phyloP scores from a whole-genome alignment of 768 basidiomycete genomes.

The Agaricus subrufescens region DNA sequence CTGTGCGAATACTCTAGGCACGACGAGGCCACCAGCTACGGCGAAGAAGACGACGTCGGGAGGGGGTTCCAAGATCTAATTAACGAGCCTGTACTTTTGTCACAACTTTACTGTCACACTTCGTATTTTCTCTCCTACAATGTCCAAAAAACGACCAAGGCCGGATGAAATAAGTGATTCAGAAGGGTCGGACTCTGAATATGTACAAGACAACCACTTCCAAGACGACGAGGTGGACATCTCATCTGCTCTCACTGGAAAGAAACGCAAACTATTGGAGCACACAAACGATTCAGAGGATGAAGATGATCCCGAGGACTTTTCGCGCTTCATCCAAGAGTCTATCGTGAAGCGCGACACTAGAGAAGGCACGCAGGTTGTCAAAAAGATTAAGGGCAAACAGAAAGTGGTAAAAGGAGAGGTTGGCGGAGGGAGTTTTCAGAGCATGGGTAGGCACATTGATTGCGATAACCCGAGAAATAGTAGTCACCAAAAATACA shows the following conservation, averaged over 20 bases:
- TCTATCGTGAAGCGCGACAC: conserved; percentile 70
- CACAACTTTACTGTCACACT: conserved; percentile 2
- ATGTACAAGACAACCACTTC: background rate
- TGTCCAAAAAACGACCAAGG: conserved; percentile 13
- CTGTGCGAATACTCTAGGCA: background rate
- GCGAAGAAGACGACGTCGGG: background rate
- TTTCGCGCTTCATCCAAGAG: conserved; percentile 60
- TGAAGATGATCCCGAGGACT: conserved; percentile 54
- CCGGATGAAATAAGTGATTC: conserved; percentile 4
- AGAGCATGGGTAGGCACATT: conserved; percentile 81
- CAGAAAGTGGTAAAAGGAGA: conserved; percentile 67
- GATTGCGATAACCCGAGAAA: background rate
- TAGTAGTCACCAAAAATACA: background rate
- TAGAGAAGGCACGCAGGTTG: conserved; percentile 67
- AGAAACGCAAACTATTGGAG: conserved; percentile 27
- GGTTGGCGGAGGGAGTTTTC: conserved; percentile 91
- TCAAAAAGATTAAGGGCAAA: conserved; percentile 78
- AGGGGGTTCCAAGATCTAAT: background rate
- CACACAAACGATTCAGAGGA: conserved; percentile 19
- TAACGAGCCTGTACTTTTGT: background rate
- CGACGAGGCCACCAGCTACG: background rate
- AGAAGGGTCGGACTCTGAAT: conserved; percentile 3
- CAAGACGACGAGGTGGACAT: conserved; percentile 48
- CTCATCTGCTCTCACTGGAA: conserved; percentile 53
- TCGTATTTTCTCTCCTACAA: conserved; percentile 3